Evolutionary conservation across 2,329 filamentous ascomycete genomes (phyloP), one percentile per base, ranked within the genome.

Genomic region (Massarina eburnea): DNA sequence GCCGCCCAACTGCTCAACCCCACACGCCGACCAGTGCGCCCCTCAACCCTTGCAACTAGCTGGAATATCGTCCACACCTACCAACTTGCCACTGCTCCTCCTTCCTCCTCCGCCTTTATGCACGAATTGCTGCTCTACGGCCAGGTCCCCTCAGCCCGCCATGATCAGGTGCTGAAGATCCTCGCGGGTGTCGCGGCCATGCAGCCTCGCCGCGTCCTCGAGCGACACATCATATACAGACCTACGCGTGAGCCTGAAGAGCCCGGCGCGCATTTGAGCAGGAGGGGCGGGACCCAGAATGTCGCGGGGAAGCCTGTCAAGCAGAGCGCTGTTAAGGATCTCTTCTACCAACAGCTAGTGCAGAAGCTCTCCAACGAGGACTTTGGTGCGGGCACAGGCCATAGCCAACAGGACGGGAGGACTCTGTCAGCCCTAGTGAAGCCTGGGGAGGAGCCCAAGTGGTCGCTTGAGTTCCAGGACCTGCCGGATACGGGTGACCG

Each of bases 111-210:
- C 42, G 39, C 32, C 49, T 46, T 52, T 48, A 84, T 85, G 82
- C 81, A 85, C 67, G 82, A 85, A 71, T 74, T 83, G 55, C 71
- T 82, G 38, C 76, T 85, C 36, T 83, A 80, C 68, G 81, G 79
- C 57, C 78, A 81, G 59, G 75, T 85, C 45, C 76, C 81, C 8
- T 64, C 70, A 26, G 67, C 75, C 30, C 80, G 82, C 58, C 80
- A 84, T 71, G 72, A 79, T 61, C 81, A 82, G 65, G 74, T 84
- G 15, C 71, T 84, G 43, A 79, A 81, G 59, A 80, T 85, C 57
- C 73, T 86, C 37, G 77, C 81, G 30, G 83, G 82, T 41, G 68
- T 84, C 44, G 78, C 81, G 39, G 80, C 78, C 56, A 81, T 82
- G 75, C 82, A 83, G 61, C 82, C 83, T 30, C 73, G 74, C 56